Conservation (phyloP, 768 basidiomycete genomes). For the Amylocystis lapponica region DNA sequence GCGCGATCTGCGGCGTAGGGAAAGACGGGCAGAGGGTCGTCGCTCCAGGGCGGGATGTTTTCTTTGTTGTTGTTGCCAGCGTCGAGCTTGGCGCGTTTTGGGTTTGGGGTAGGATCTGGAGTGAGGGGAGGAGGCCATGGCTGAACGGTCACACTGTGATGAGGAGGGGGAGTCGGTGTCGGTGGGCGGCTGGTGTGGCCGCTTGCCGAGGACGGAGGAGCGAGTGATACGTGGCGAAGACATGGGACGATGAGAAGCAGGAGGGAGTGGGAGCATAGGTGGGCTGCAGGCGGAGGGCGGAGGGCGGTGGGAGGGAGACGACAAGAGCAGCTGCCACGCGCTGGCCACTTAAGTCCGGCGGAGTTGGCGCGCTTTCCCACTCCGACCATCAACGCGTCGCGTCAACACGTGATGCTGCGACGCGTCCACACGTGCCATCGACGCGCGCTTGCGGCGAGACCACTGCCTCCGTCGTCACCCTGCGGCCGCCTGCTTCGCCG, state of each 20-base stretch:
- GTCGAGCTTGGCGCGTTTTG: constrained; percentile 52
- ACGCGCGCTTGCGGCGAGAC: too few species aligned
- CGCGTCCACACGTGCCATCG: not conserved
- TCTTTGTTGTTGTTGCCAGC: constrained; percentile 71
- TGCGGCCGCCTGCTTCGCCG: not conserved
- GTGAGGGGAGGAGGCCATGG: constrained; percentile 35
- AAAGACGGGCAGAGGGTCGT: constrained; percentile 31
- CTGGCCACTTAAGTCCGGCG: constrained; percentile 13
- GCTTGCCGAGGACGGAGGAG: constrained; percentile 30
- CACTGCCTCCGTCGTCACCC: too few species aligned
- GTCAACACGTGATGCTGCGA: constrained; percentile 11
- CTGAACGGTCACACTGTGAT: constrained; percentile 13
- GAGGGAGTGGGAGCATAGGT: constrained; percentile 6
- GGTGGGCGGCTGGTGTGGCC: constrained; percentile 21
- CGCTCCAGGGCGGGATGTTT: constrained; percentile 61
- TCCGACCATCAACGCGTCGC: constrained; percentile 26
- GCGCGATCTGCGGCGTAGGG: constrained; percentile 27
- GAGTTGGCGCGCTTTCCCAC: constrained; percentile 21
- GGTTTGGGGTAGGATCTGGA: constrained; percentile 57
- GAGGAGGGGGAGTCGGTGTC: constrained; percentile 31
- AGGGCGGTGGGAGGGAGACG: constrained; percentile 10
- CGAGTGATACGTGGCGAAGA: constrained; percentile 12
- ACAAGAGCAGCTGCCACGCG: constrained; percentile 9
- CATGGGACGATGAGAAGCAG: constrained; percentile 6
- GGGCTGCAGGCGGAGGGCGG: constrained; percentile 10